A percentile compares a stretch with the other conserved stretches of the same genome.
Evolutionary conservation across 164 flowering plant genomes (phyloP).

Genomic region (Euptelea pleiosperma): DNA sequence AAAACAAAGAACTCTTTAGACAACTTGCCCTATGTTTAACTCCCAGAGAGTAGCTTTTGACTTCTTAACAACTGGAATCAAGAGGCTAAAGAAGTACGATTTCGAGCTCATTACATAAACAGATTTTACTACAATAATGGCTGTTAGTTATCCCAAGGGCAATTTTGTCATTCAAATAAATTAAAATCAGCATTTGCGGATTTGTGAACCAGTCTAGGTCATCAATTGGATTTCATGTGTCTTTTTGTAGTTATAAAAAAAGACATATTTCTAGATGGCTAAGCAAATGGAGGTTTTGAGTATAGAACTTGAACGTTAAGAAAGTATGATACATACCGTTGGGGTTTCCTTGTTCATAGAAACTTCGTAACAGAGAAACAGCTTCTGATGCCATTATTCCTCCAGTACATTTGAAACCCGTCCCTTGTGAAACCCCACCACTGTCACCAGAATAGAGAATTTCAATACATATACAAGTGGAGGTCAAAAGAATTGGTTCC

Average conservation of each 20-base stretch:
- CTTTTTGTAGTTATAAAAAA: not conserved
- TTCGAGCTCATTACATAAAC: not conserved
- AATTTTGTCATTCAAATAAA: not conserved
- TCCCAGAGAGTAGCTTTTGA: too few species aligned
- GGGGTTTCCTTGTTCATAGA: conserved; percentile 92
- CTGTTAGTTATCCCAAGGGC: not conserved
- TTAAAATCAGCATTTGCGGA: not conserved
- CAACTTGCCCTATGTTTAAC: too few species aligned
- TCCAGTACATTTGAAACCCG: conserved; percentile 67
- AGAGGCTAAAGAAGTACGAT: too few species aligned
- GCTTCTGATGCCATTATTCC: conserved; percentile 93
- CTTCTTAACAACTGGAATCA: not conserved
- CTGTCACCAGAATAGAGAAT: conserved; percentile 16
- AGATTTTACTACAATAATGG: not conserved
- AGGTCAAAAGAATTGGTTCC: too few species aligned
- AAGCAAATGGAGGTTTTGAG: not conserved
- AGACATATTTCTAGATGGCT: not conserved
- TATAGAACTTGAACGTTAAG: conserved; percentile 3
- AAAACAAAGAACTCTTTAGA: not conserved
- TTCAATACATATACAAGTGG: not conserved
- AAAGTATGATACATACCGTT: conserved; percentile 43
- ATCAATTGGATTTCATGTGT: not conserved
- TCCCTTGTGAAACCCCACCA: conserved; percentile 23
- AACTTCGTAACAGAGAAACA: conserved; percentile 63
- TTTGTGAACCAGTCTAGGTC: not conserved